These are phyloP conservation scores for Panicum hallii DNA, from an alignment of 202 grass and related monocot species.

Conservation along the genomic window DNA sequence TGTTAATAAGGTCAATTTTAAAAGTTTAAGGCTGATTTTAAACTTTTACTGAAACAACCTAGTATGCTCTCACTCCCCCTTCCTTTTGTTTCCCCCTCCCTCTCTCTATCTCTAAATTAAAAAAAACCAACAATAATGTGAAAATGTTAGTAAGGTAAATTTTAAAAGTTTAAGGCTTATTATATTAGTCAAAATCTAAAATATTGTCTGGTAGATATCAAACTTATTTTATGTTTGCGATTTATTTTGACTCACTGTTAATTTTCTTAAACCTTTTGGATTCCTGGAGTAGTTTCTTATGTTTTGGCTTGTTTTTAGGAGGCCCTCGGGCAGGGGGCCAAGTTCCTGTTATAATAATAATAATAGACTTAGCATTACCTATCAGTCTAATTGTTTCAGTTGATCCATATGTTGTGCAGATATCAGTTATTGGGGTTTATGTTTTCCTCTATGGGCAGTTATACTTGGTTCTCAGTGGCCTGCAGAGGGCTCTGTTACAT, in stretches of 20 bases:
- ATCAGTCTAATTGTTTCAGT: constrained; percentile 40
- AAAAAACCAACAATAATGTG: background rate
- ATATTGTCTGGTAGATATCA: background rate
- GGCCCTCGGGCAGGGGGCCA: background rate
- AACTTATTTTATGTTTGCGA: background rate
- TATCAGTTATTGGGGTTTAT: constrained; percentile 88
- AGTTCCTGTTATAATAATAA: constrained; percentile 24
- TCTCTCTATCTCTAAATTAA: too few relatives aligned
- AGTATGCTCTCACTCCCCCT: too few relatives aligned
- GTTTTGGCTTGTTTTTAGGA: constrained; percentile 7
- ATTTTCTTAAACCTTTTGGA: background rate
- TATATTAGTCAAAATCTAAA: background rate
- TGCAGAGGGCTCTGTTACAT: constrained; percentile 69
- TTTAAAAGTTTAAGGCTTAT: background rate
- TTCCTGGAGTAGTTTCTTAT: background rate
- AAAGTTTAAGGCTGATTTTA: background rate
- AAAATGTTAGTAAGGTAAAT: background rate
- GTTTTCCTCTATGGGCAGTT: constrained; percentile 94
- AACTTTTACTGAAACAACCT: too few relatives aligned
- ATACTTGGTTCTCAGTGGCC: constrained; percentile 92
- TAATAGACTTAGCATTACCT: constrained; percentile 11
- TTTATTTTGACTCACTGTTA: background rate
- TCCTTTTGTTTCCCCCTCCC: too few relatives aligned
- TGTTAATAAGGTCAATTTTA: background rate
- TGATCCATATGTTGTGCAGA: constrained; percentile 60